These are phyloP conservation scores for Phyllostachys edulis DNA, from an alignment of 176 grass and related monocot species.

Conservation along the genomic window DNA sequence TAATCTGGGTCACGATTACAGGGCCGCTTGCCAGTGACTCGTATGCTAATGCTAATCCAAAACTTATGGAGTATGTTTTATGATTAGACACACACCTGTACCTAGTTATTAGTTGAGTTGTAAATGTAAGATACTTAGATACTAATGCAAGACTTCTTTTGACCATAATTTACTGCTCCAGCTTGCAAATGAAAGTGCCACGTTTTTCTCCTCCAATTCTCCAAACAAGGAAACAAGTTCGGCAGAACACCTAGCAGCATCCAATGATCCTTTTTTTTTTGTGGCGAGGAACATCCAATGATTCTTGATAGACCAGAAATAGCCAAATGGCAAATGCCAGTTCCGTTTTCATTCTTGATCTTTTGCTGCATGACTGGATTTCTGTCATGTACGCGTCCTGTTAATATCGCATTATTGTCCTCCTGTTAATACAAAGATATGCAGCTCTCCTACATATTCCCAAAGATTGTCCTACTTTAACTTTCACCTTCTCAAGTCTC, in stretches of 20 bases:
- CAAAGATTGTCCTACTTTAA: too few species aligned
- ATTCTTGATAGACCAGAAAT: background rate
- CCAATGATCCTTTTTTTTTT: background rate
- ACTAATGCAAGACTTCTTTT: background rate
- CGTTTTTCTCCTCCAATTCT: background rate
- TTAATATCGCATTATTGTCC: background rate
- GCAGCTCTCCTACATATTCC: too few species aligned
- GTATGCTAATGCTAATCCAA: too few species aligned
- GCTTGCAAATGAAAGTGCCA: background rate
- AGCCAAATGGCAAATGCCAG: background rate
- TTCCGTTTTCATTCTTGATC: background rate
- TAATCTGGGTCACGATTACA: too few species aligned
- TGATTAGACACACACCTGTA: background rate
- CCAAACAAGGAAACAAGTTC: background rate
- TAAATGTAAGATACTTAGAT: background rate
- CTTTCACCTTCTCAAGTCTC: too few species aligned
- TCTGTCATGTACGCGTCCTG: too few species aligned
- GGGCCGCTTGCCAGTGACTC: too few species aligned
- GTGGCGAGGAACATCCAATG: background rate
- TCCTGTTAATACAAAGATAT: background rate
- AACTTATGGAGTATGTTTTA: background rate
- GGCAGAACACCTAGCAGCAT: background rate
- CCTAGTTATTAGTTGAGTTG: too few species aligned
- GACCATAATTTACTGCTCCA: slow-evolving; percentile 4
- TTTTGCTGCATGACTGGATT: background rate